Percentiles rank a stretch among this genome's conserved stretches.
Evolutionary conservation across 176 grass and related monocot genomes (phyloP).

Genomic region (Carex cristatella): DNA sequence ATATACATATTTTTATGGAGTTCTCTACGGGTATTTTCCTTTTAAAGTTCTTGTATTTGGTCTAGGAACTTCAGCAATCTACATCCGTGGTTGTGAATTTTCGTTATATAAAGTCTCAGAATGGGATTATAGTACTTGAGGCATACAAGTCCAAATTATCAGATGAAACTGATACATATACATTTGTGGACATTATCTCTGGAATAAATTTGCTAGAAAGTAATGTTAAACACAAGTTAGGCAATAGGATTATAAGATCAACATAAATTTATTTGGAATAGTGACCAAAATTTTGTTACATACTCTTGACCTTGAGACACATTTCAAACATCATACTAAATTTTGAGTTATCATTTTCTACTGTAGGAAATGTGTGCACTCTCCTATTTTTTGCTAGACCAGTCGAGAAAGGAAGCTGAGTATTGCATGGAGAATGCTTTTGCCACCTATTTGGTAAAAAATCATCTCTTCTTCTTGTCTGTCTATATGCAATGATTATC

Average conservation of each 20-base stretch:
- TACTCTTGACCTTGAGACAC: not conserved
- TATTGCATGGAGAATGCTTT: slow-evolving; percentile 98
- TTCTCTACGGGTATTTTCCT: not conserved
- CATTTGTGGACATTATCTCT: not conserved
- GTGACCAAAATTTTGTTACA: not conserved
- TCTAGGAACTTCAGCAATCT: not conserved
- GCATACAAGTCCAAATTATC: not conserved
- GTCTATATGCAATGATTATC: not conserved
- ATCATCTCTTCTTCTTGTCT: not conserved
- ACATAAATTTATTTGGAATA: not conserved
- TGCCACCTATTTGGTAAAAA: slow-evolving; percentile 75
- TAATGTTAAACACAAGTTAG: not conserved
- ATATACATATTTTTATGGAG: slow-evolving; percentile 11
- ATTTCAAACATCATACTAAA: slow-evolving; percentile 26
- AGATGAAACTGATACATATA: not conserved
- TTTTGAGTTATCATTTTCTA: slow-evolving; percentile 12
- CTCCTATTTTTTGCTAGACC: slow-evolving; percentile 95
- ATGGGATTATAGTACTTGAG: not conserved
- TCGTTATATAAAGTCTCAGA: not conserved
- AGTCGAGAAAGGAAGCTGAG: slow-evolving; percentile 92
- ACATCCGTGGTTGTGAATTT: slow-evolving; percentile 14
- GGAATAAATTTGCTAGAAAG: not conserved
- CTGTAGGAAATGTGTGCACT: slow-evolving; percentile 94
- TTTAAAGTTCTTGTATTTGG: not conserved
- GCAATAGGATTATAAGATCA: not conserved